A percentile compares a stretch with the other conserved stretches of the same genome.
Conservation (phyloP, 2,329 filamentous ascomycete genomes). For the Aspergillus pseudonomiae region DNA sequence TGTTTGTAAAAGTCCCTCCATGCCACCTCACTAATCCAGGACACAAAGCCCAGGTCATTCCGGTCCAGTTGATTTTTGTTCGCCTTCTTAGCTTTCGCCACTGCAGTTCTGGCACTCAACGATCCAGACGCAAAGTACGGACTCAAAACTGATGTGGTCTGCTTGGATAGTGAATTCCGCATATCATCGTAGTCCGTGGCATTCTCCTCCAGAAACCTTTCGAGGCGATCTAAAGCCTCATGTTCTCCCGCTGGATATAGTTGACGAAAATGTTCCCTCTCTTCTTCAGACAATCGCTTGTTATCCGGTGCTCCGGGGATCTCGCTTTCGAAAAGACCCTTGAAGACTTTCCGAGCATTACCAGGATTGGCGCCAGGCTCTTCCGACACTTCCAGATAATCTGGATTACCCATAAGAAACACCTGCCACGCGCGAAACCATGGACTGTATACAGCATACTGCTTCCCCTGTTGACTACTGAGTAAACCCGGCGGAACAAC, state of each 20-base stretch:
- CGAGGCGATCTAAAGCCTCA: slow-evolving; percentile 66
- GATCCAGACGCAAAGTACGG: slow-evolving; percentile 73
- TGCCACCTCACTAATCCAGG: slow-evolving; percentile 81
- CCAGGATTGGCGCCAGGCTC: slow-evolving; percentile 60
- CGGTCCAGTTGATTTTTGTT: slow-evolving; percentile 67
- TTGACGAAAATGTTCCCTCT: slow-evolving; percentile 58
- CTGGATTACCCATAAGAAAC: slow-evolving; percentile 69
- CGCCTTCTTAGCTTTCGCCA: slow-evolving; percentile 63
- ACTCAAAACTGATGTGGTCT: slow-evolving; percentile 69
- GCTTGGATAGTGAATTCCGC: slow-evolving; percentile 67
- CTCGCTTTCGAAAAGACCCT: slow-evolving; percentile 59
- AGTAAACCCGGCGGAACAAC: slow-evolving; percentile 75
- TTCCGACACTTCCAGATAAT: slow-evolving; percentile 66
- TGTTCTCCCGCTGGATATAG: slow-evolving; percentile 78
- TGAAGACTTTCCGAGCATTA: slow-evolving; percentile 52
- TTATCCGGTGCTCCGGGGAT: slow-evolving; percentile 66
- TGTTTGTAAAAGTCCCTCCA: slow-evolving; percentile 91
- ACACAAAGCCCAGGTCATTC: slow-evolving; percentile 66
- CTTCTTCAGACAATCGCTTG: slow-evolving; percentile 63
- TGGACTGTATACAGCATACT: slow-evolving; percentile 82
- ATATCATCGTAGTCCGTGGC: slow-evolving; percentile 64
- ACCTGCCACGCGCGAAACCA: slow-evolving; percentile 80
- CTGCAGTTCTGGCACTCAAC: slow-evolving; percentile 67
- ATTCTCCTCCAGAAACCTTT: slow-evolving; percentile 68
- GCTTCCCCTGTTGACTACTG: slow-evolving; percentile 68